These are phyloP conservation scores for Geotrichum europaeum DNA, from an alignment of 1,139 yeast genomes.

Conservation along the genomic window DNA sequence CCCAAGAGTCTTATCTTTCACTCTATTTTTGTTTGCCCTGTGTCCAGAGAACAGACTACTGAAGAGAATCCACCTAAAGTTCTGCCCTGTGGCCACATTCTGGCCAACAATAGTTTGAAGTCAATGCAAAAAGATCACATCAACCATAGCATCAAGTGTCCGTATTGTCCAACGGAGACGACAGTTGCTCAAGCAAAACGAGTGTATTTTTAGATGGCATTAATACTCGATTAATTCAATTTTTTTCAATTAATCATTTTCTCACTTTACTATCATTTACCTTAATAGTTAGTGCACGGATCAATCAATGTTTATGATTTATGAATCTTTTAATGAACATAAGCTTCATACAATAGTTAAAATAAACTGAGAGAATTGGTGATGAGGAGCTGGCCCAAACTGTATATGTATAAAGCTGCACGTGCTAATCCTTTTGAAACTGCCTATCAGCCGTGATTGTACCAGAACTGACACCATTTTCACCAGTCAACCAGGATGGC, in stretches of 20 bases:
- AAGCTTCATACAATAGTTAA: too few relatives aligned
- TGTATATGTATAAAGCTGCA: background rate
- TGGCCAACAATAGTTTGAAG: conserved; percentile 48
- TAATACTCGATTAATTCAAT: background rate
- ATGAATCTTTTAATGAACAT: background rate
- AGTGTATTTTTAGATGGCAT: conserved; percentile 26
- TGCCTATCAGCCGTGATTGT: conserved; percentile 43
- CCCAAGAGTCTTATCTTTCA: conserved; percentile 56
- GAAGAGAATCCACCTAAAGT: conserved; percentile 54
- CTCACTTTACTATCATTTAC: background rate
- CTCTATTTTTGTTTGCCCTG: conserved; percentile 87
- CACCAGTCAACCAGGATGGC: conserved; percentile 81
- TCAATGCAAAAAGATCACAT: conserved; percentile 35
- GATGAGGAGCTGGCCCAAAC: background rate
- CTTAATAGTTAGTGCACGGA: background rate
- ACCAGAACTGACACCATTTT: conserved; percentile 52
- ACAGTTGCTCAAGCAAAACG: conserved; percentile 28
- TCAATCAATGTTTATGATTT: background rate
- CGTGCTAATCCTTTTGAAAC: background rate
- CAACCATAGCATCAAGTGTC: conserved; percentile 50
- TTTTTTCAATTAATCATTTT: background rate
- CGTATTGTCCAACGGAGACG: conserved; percentile 53
- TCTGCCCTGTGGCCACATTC: conserved; percentile 58
- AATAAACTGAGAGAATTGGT: background rate
- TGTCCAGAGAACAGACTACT: conserved; percentile 76